Conservation (phyloP, 1,284 basidiomycete genomes). For the Sanghuangporus baumii region DNA sequence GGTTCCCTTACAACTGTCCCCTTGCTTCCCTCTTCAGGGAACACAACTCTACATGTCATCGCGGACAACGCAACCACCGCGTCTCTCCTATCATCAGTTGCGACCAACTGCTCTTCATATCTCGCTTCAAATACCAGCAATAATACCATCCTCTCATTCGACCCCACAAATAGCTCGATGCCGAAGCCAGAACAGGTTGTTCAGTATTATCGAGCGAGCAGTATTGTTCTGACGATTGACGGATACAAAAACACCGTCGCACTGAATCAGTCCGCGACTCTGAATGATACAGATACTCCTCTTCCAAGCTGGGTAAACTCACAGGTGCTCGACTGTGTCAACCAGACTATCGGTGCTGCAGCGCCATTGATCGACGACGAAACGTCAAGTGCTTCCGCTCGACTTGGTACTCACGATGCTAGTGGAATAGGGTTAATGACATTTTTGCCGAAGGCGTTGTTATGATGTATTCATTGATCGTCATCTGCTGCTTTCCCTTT, state of each 20-base stretch:
- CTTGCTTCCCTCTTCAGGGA: slow-evolving; percentile 41
- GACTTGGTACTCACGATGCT: too few species aligned
- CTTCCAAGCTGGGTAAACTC: slow-evolving; percentile 35
- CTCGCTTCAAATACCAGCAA: slow-evolving; percentile 25
- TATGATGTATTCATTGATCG: too few species aligned
- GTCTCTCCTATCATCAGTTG: slow-evolving; percentile 43
- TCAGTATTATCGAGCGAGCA: slow-evolving; percentile 57
- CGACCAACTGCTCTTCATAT: slow-evolving; percentile 39
- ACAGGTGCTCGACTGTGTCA: slow-evolving; percentile 36
- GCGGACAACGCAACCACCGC: slow-evolving; percentile 52
- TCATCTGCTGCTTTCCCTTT: too few species aligned
- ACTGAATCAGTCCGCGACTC: slow-evolving; percentile 18
- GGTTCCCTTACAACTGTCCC: slow-evolving; percentile 46
- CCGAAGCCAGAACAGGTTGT: slow-evolving; percentile 48
- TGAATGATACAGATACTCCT: slow-evolving; percentile 30
- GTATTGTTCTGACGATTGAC: slow-evolving; percentile 48
- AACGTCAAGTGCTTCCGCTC: not conserved
- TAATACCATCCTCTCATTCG: slow-evolving; percentile 28
- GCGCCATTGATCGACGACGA: slow-evolving; percentile 30
- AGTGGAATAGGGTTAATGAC: too few species aligned
- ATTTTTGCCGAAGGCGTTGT: too few species aligned
- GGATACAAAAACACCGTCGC: slow-evolving; percentile 54
- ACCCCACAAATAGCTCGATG: slow-evolving; percentile 25
- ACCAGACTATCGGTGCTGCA: slow-evolving; percentile 37
- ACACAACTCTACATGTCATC: slow-evolving; percentile 49